These are phyloP conservation scores for Phytophthora kernoviae DNA, from an alignment of 352 stramenopile species.

Conservation along the genomic window DNA sequence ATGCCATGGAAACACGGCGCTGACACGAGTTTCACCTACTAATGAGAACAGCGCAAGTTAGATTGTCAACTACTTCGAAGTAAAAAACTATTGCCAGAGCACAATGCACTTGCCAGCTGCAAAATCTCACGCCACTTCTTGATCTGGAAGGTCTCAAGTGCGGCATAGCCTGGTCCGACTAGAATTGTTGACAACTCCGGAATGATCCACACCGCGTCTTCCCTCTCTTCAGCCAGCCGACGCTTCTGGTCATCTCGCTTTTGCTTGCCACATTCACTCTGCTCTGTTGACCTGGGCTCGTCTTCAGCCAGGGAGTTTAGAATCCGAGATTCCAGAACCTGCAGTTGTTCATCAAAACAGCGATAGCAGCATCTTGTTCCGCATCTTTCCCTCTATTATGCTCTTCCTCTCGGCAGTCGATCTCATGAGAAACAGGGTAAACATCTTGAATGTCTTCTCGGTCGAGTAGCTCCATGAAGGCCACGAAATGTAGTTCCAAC, in stretches of 20 bases:
- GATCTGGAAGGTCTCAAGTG: slow-evolving; percentile 64
- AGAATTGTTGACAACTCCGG: slow-evolving; percentile 19
- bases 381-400: no score
- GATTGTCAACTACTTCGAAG: no score
- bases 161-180: slow-evolving; percentile 34
- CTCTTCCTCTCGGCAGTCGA: neutral
- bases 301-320: slow-evolving; percentile 6
- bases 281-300: slow-evolving; percentile 6
- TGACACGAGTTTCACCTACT: slow-evolving; percentile 44
- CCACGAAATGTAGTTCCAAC: neutral
- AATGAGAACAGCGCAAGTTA: neutral
- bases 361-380: slow-evolving; percentile 8
- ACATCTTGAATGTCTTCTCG: slow-evolving; percentile 1
- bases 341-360: slow-evolving; percentile 15
- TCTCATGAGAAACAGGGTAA: neutral
- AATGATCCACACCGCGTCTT: slow-evolving; percentile 29
- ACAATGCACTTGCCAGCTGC: slow-evolving; percentile 38
- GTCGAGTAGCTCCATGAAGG: slow-evolving; percentile 8
- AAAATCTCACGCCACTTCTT: slow-evolving; percentile 70
- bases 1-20: slow-evolving; percentile 50
- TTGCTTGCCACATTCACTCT: slow-evolving; percentile 1
- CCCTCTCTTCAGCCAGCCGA: slow-evolving; percentile 10
- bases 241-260: slow-evolving; percentile 8
- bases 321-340: slow-evolving; percentile 16
- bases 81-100: neutral